Conservation (phyloP, 1,284 basidiomycete species). For the Irpex sp. region DNA sequence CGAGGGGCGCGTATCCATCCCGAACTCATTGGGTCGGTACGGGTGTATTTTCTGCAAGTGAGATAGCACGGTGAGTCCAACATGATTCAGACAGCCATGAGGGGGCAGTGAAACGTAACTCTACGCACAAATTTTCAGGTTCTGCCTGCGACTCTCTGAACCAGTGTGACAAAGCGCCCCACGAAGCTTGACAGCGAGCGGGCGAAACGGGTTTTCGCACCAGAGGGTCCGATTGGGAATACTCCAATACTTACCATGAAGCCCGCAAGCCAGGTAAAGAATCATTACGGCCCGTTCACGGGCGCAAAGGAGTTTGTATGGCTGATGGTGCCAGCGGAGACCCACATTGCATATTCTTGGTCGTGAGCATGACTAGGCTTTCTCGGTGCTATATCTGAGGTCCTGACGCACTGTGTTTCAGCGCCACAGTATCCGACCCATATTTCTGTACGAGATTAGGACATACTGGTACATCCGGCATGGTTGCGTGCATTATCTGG, state of each 20-base stretch:
- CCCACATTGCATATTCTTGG: neutral
- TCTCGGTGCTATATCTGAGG: neutral
- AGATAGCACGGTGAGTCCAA: neutral
- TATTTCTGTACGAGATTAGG: neutral
- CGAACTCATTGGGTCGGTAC: neutral
- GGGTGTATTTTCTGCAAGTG: neutral
- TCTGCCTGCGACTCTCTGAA: neutral
- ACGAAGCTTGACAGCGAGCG: too few relatives aligned
- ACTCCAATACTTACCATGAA: neutral
- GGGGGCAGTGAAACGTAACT: neutral
- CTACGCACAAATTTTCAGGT: neutral
- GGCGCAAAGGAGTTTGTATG: neutral
- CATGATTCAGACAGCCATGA: neutral
- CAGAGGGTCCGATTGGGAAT: neutral
- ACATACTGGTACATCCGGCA: neutral
- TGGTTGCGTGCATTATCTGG: neutral
- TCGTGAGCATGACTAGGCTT: neutral
- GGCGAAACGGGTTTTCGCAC: neutral
- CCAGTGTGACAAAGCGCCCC: too few relatives aligned
- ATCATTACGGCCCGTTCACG: neutral
- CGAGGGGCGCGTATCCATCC: neutral
- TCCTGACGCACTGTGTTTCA: neutral
- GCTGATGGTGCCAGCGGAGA: neutral
- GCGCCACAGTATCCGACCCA: neutral
- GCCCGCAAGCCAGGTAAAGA: neutral